Base-by-base conservation (phyloP, 2,329 filamentous ascomycete species). In the Calonectria fujianensis region DNA sequence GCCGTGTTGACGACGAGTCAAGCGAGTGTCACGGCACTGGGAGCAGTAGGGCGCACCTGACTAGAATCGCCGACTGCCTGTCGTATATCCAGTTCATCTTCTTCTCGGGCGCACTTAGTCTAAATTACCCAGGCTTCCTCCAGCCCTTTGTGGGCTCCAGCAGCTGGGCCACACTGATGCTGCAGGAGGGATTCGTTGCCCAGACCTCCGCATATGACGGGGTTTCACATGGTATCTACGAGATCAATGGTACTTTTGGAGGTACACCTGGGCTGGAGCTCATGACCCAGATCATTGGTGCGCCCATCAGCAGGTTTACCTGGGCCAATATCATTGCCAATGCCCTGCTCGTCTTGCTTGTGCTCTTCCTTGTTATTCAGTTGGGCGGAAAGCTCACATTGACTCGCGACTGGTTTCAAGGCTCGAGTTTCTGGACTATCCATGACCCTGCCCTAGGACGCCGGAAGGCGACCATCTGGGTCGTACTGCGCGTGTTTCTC, bases 81-180 rank as follows among this genome's bases (percentile, higher is more conserved):
- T 92, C 94, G 79, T 95, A 95, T 82, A 90, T 96, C 16, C 94
- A 96, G 80, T 95, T 95, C 80, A 88, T 94, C 65, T 92, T 95
- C 59, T 86, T 96, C 74, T 92, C 93, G 0, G 93, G 93, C 5
- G 91, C 91, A 18, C 86, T 96, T 63, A 93, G 90, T n/a, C 84
- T 96, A 68, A 89, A 91, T 54, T 95, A 95, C 77, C 94, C 94
- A 0, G 94, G 94, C 0, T 96, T 92, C 80, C 94, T 93, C 75
- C 93, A 94, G 77, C 94, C 94, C 0, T 91, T 91, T 0, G 89
- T 94, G 45, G 93, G 93, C 79, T 90, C 91, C 74, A 89, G 89
- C 2, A 90, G 90, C 64, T 95, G 94, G 94, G 93, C 92, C 2
- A 85, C 90, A 1, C 88, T 95, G 37, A 90, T 95, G 84, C 93